A percentile compares a stretch with the other conserved stretches of the same genome.
Evolutionary conservation across 306 rosid genomes (phyloP).

Genomic region (Casuarina equisetifolia): DNA sequence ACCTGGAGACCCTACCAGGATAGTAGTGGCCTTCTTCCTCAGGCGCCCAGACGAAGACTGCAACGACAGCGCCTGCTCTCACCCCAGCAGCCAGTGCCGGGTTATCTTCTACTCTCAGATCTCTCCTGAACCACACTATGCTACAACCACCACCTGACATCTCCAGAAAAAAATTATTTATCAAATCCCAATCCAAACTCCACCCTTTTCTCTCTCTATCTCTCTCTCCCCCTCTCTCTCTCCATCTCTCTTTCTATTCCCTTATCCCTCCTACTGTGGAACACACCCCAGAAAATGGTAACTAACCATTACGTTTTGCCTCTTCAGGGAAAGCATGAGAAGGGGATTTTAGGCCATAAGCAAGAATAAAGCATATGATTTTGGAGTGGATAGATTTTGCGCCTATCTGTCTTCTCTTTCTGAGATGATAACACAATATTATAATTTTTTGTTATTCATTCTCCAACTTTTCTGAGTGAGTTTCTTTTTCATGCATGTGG

Average conservation of each 20-base stretch:
- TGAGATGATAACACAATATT: constrained; percentile 3
- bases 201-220: not conserved
- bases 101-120: constrained; percentile 95
- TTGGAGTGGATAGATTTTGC: constrained; percentile 22
- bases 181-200: constrained; percentile 21
- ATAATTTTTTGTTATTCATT: not conserved
- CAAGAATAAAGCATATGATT: constrained; percentile 31
- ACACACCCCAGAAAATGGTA: constrained; percentile 13
- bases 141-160: constrained; percentile 96
- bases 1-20: constrained; percentile 93
- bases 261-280: not conserved
- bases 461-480: constrained; percentile 28
- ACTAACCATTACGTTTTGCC: constrained; percentile 24
- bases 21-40: constrained; percentile 90
- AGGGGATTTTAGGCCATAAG: constrained; percentile 33
- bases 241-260: not conserved
- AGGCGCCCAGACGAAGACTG: constrained; percentile 95
- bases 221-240: constrained; percentile 20
- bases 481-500: constrained; percentile 15
- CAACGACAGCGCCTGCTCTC: constrained; percentile 82
- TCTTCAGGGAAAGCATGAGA: constrained; percentile 14
- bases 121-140: constrained; percentile 99
- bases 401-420: constrained; percentile 32
- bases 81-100: constrained; percentile 93
- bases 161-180: constrained; percentile 26